Conservation (phyloP, 805 yeast genomes). For the Ascoidea tarda region DNA sequence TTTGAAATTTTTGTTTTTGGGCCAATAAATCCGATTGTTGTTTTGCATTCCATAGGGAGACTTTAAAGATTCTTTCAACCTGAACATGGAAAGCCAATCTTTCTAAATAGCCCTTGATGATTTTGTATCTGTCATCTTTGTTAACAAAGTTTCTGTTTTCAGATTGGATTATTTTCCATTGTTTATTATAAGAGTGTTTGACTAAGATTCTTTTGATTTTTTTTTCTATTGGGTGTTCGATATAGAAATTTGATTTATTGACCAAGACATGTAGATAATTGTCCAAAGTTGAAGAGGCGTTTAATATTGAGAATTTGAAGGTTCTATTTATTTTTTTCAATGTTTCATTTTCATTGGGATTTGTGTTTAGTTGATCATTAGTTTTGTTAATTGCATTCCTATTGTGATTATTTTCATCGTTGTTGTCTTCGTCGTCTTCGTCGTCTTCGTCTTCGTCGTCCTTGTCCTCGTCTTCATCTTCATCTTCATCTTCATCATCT, state of each 20-base stretch:
- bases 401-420: constrained; percentile 5
- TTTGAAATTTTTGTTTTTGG: no score
- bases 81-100: constrained; percentile 31
- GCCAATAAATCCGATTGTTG: not conserved
- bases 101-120: constrained; percentile 24
- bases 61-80: constrained; percentile 27
- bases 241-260: constrained; percentile 23
- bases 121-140: constrained; percentile 19
- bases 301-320: not conserved
- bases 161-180: constrained; percentile 15
- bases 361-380: not conserved
- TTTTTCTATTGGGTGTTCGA: constrained; percentile 24
- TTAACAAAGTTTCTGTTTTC: constrained; percentile 11
- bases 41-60: constrained; percentile 12
- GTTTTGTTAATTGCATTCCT: no score
- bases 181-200: not conserved
- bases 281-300: not conserved
- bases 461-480: constrained; percentile 16
- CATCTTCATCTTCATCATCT: constrained; percentile 10
- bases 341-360: constrained; percentile 13
- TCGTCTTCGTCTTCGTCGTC: constrained; percentile 14
- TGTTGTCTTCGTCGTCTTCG: constrained; percentile 10
- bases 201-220: constrained; percentile 13
- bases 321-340: no score
- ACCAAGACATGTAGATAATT: constrained; percentile 21